Evolutionary conservation across 2,329 filamentous ascomycete species (phyloP).

Genomic region (Ascochyta pisi): DNA sequence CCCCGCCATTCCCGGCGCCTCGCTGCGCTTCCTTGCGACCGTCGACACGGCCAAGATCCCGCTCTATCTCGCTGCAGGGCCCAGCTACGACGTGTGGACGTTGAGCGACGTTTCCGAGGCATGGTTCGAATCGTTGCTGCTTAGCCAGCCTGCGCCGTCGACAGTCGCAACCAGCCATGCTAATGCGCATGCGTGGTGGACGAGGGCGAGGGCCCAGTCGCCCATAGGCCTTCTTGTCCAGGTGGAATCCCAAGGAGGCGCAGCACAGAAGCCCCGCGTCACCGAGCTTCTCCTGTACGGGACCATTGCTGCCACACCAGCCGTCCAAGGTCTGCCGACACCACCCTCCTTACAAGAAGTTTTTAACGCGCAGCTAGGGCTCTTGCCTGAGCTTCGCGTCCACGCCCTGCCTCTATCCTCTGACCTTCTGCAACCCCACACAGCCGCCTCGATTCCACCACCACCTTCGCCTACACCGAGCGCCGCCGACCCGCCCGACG

Average conservation of each 20-base stretch:
- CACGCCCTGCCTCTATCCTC: slow-evolving; percentile 55
- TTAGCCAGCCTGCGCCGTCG: slow-evolving; percentile 26
- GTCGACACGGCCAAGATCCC: slow-evolving; percentile 52
- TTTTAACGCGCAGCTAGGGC: slow-evolving; percentile 7
- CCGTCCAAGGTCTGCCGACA: slow-evolving; percentile 34
- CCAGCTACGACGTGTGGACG: slow-evolving; percentile 50
- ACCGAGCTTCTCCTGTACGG: slow-evolving; percentile 58
- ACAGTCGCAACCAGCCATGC: background rate
- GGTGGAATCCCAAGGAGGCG: slow-evolving; percentile 22
- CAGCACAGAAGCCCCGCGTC: slow-evolving; percentile 23
- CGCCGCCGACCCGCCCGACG: background rate
- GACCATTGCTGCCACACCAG: slow-evolving; percentile 31
- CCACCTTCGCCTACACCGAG: slow-evolving; percentile 14
- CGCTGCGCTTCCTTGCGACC: slow-evolving; percentile 47
- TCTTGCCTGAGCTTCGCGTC: slow-evolving; percentile 38
- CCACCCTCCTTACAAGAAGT: slow-evolving; percentile 38
- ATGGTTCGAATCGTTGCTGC: slow-evolving; percentile 51
- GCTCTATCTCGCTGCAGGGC: slow-evolving; percentile 49
- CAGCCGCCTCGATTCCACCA: slow-evolving; percentile 5
- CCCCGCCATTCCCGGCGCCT: slow-evolving; percentile 16
- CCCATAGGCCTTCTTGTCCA: slow-evolving; percentile 50
- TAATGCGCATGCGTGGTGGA: slow-evolving; percentile 46
- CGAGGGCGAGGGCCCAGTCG: slow-evolving; percentile 45
- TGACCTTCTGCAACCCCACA: slow-evolving; percentile 40
- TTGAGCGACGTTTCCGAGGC: slow-evolving; percentile 39